Conservation (phyloP, 306 rosid species). For the Luffa aegyptiaca region DNA sequence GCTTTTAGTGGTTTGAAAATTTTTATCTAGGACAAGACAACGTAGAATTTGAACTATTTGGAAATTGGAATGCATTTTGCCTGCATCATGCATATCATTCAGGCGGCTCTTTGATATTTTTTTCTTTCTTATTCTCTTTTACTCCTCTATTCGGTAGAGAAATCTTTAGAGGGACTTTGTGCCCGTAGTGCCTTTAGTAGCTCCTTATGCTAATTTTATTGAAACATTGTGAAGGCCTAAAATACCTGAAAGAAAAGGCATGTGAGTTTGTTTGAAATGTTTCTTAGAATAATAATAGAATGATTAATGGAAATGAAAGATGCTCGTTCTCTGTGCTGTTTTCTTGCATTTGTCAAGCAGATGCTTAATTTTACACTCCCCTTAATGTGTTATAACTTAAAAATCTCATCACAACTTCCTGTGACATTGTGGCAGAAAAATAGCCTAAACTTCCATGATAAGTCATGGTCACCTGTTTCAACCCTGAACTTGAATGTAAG, state of each 20-base stretch:
- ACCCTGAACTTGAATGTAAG: slow-evolving; percentile 41
- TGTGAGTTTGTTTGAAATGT: background rate
- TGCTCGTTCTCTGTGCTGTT: background rate
- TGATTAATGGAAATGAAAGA: background rate
- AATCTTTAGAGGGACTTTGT: background rate
- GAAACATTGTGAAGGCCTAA: background rate
- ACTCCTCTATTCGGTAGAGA: background rate
- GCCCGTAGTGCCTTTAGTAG: background rate
- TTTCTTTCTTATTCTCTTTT: background rate
- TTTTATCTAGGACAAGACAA: background rate
- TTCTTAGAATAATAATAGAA: background rate
- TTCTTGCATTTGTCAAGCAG: background rate
- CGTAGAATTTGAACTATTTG: background rate
- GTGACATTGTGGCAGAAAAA: slow-evolving; percentile 34
- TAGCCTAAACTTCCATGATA: slow-evolving; percentile 37
- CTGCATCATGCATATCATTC: background rate
- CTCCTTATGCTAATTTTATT: background rate
- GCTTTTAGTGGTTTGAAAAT: background rate
- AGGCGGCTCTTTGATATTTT: background rate
- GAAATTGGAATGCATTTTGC: background rate
- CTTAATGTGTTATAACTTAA: background rate
- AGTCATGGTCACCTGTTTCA: slow-evolving; percentile 41
- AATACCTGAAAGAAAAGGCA: background rate
- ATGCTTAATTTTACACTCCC: background rate
- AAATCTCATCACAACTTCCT: background rate